Conservation (phyloP, 179 eudicot genomes). For the Patellifolia procumbens region DNA sequence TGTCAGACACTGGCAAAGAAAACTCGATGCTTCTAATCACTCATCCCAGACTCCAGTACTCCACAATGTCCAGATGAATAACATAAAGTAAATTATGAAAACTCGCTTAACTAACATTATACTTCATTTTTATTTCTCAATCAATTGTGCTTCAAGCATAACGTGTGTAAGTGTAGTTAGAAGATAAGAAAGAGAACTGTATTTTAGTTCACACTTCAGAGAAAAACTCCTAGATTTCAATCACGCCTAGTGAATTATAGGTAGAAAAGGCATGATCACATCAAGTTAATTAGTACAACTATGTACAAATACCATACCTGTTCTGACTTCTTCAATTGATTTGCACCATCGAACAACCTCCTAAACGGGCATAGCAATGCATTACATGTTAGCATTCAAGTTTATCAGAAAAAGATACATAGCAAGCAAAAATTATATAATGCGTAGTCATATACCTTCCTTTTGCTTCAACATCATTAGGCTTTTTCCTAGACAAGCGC, state of each 20-base stretch:
- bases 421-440: background rate
- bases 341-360: constrained; percentile 52
- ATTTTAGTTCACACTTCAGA: background rate
- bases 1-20: background rate
- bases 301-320: constrained; percentile 45
- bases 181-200: background rate
- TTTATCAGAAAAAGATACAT: background rate
- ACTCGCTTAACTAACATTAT: background rate
- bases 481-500: constrained; percentile 35
- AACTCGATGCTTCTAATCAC: background rate
- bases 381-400: constrained; percentile 17
- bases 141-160: background rate
- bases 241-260: background rate
- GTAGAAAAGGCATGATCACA: background rate
- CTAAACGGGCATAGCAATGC: constrained; percentile 37
- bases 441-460: constrained; percentile 45
- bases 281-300: background rate
- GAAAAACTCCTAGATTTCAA: background rate
- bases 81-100: background rate
- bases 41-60: background rate
- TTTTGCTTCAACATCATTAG: constrained; percentile 26
- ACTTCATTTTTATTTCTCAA: background rate
- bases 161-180: background rate
- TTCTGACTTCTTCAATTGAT: constrained; percentile 29
- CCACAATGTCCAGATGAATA: background rate